Percentiles rank a stretch among this genome's conserved stretches.
Conservation (phyloP, 768 basidiomycete species). For the Floccularia luteovirens region DNA sequence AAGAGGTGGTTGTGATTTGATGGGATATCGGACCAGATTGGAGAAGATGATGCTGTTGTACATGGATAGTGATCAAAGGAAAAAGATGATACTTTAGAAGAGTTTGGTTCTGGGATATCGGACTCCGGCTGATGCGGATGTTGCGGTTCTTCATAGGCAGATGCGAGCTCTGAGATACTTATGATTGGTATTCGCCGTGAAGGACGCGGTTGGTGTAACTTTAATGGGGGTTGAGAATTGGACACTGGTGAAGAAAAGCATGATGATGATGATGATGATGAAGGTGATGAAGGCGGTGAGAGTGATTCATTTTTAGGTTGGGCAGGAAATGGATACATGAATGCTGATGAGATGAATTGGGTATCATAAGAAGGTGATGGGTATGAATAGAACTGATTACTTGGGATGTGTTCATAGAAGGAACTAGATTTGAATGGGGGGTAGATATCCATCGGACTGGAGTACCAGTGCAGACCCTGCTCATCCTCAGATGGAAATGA, state of each 20-base stretch:
- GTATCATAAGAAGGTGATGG: constrained; percentile 2
- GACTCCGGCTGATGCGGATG: no score
- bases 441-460: no score
- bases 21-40: no score
- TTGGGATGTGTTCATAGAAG: not conserved
- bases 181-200: constrained; percentile 36
- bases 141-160: constrained; percentile 29
- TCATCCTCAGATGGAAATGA: not conserved
- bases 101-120: no score
- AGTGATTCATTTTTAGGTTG: not conserved
- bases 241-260: constrained; percentile 7
- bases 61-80: no score
- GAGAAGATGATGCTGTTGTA: no score
- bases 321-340: not conserved
- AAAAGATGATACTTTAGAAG: no score
- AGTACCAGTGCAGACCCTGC: no score
- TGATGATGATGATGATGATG: constrained; percentile 13
- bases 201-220: constrained; percentile 38
- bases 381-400: constrained; percentile 1
- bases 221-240: constrained; percentile 17
- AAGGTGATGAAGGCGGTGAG: no score
- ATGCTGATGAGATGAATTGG: not conserved
- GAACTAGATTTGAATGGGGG: not conserved
- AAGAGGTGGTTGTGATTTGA: no score
- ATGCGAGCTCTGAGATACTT: constrained; percentile 31